Conservation (phyloP, 768 basidiomycete species). For the Clitopilus hobsonii region DNA sequence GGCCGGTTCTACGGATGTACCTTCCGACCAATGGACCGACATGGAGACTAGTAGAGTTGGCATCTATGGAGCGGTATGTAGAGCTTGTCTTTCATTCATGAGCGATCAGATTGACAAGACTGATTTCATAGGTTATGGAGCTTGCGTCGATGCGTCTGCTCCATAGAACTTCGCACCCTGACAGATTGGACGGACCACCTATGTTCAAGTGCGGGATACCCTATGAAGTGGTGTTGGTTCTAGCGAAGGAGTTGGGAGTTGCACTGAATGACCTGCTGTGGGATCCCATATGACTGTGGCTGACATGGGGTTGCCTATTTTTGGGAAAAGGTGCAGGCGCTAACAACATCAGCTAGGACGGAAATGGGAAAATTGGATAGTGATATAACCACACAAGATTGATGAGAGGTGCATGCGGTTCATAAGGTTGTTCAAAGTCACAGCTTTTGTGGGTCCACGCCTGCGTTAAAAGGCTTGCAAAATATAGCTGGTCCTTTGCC, state of each 20-base stretch:
- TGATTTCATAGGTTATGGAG: constrained; percentile 51
- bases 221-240: constrained; percentile 44
- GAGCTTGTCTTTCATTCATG: background rate
- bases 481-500: background rate
- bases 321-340: too few relatives aligned
- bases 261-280: constrained; percentile 63
- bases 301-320: too few relatives aligned
- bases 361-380: too few relatives aligned
- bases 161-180: constrained; percentile 55
- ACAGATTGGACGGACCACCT: constrained; percentile 65
- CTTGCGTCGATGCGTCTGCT: constrained; percentile 61
- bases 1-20: constrained; percentile 37
- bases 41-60: constrained; percentile 64
- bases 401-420: too few relatives aligned
- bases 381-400: too few relatives aligned
- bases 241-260: constrained; percentile 60
- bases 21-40: constrained; percentile 71
- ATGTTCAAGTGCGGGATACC: constrained; percentile 73
- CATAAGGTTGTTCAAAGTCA: too few relatives aligned
- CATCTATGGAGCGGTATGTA: constrained; percentile 53
- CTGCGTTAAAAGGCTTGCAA: background rate
- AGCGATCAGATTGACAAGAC: background rate
- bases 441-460: background rate
- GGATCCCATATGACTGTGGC: constrained; percentile 54
- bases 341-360: too few relatives aligned